A percentile compares a stretch with the other conserved stretches of the same genome.
Evolutionary conservation across 768 basidiomycete genomes (phyloP).

Genomic region (Russula olivacea): DNA sequence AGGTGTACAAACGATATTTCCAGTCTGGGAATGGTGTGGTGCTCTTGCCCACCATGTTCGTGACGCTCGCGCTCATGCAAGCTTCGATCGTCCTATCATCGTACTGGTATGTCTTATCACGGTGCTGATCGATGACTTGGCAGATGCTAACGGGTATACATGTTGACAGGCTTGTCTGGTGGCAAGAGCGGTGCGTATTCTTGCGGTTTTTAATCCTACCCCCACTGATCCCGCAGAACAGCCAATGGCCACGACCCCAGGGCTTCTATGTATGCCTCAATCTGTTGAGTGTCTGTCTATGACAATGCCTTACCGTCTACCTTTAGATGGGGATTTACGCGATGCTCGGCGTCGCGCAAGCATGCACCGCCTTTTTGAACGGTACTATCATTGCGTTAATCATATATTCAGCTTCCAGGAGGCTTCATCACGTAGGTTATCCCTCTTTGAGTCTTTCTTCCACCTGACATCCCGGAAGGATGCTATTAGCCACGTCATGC

Average conservation of each 20-base stretch:
- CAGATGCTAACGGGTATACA: constrained; percentile 4
- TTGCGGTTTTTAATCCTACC: background rate
- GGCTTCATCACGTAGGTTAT: constrained; percentile 49
- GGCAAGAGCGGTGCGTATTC: constrained; percentile 57
- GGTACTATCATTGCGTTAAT: constrained; percentile 59
- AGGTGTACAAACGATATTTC: constrained; percentile 58
- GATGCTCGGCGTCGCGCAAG: constrained; percentile 62
- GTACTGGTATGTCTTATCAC: constrained; percentile 50
- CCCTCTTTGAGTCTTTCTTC: too few relatives aligned
- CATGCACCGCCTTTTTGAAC: constrained; percentile 61
- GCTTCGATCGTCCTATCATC: constrained; percentile 63
- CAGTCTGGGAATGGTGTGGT: constrained; percentile 60
- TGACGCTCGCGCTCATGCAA: constrained; percentile 62
- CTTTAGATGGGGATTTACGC: constrained; percentile 79
- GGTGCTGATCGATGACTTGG: background rate
- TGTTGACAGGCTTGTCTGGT: constrained; percentile 65
- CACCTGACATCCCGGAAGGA: constrained; percentile 33
- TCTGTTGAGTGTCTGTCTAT: background rate
- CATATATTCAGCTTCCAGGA: constrained; percentile 72
- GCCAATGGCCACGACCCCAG: constrained; percentile 50
- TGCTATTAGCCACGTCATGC: constrained; percentile 65
- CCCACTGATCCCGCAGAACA: constrained; percentile 27
- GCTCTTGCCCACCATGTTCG: constrained; percentile 58
- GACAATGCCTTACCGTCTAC: background rate
- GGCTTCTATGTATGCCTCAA: constrained; percentile 63